phyloP scores from a whole-genome alignment of 345 rosid species.

The Eucalyptus albens region DNA sequence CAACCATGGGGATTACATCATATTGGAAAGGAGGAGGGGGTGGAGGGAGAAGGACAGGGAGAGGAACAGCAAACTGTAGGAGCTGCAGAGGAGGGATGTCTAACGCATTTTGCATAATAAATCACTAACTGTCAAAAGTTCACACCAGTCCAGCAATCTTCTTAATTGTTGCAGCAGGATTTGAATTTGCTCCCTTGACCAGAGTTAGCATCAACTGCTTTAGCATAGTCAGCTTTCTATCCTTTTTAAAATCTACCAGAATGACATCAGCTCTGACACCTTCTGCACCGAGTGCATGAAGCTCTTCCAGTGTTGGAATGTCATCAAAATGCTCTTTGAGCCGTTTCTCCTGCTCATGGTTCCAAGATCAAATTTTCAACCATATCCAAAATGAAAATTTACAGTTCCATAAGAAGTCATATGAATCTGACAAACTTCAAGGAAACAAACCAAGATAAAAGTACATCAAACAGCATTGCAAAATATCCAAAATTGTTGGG shows the following conservation, averaged over 20 bases:
- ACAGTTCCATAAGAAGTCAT: background rate
- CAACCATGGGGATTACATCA: background rate
- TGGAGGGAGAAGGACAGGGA: background rate
- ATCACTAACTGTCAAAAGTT: background rate
- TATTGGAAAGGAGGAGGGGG: background rate
- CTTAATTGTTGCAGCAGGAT: constrained; percentile 79
- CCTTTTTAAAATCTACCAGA: constrained; percentile 76
- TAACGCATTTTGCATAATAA: background rate
- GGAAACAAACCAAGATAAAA: background rate
- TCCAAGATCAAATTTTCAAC: background rate
- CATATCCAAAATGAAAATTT: background rate
- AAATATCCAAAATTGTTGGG: background rate
- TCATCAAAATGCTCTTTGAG: constrained; percentile 57
- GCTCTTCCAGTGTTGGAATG: constrained; percentile 84
- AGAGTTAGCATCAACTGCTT: constrained; percentile 67
- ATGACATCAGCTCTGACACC: constrained; percentile 70
- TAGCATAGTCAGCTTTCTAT: constrained; percentile 80
- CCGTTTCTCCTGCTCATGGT: constrained; percentile 55
- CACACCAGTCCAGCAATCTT: constrained; percentile 95
- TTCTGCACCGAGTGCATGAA: constrained; percentile 68
- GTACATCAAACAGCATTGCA: background rate
- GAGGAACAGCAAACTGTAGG: background rate
- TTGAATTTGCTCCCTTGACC: constrained; percentile 80
- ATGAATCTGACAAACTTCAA: background rate
- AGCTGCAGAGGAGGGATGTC: background rate